Percentiles rank a stretch among this genome's conserved stretches.
These are phyloP conservation scores for Aspergillus diversus DNA, from an alignment of 495 filamentous ascomycete species.

Conservation along the genomic window DNA sequence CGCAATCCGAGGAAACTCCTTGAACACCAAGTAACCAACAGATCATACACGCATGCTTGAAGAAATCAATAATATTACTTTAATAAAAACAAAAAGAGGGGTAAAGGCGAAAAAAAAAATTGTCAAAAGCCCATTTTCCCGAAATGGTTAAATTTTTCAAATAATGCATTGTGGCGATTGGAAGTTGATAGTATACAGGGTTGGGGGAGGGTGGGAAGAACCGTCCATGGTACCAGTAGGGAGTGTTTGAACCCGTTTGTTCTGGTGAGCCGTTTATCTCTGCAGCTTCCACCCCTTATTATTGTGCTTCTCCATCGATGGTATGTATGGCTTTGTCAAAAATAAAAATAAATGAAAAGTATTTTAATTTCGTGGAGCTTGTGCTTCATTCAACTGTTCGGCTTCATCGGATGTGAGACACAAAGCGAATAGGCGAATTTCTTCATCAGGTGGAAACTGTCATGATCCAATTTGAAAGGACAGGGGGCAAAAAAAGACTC, in stretches of 20 bases:
- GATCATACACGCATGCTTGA: neutral
- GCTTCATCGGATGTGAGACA: constrained; percentile 19
- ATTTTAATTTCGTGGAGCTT: neutral
- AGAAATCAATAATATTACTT: neutral
- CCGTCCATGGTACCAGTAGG: neutral
- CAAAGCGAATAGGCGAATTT: neutral
- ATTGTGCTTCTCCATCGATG: neutral
- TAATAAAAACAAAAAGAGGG: neutral
- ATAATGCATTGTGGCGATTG: too few relatives aligned
- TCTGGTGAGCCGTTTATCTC: constrained; percentile 15
- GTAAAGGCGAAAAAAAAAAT: neutral
- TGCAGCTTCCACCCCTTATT: constrained; percentile 15
- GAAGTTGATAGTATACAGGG: too few relatives aligned
- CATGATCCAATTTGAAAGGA: neutral
- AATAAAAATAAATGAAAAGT: constrained; percentile 1
- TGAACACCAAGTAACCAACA: constrained; percentile 8
- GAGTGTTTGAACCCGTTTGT: constrained; percentile 21
- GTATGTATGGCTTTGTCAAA: neutral
- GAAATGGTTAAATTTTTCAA: too few relatives aligned
- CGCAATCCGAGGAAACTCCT: constrained; percentile 17
- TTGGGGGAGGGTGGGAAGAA: too few relatives aligned
- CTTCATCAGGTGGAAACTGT: neutral
- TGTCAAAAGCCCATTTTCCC: too few relatives aligned
- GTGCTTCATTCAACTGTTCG: constrained; percentile 7
- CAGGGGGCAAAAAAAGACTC: neutral